Base-by-base conservation (phyloP, 2,329 filamentous ascomycete species). In the Graphilbum ipis-grandicollis region DNA sequence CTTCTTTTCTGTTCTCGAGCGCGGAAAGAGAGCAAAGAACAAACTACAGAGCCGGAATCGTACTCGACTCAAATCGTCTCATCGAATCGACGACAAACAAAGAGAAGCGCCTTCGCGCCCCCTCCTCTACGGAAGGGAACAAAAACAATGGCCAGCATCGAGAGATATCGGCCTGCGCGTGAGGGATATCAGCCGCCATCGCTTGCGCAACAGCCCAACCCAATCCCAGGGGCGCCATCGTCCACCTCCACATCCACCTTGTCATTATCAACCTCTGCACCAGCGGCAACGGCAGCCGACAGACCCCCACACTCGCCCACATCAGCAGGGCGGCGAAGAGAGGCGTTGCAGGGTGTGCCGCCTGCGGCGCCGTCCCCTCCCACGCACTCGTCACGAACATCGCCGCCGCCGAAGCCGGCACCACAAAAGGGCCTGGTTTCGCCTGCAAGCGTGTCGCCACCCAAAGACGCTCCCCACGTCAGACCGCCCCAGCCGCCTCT, bases 141-240 rank as follows among this genome's bases (percentile, higher is more conserved):
- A n/a, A n/a, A n/a, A n/a, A n/a, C n/a, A n/a, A 74, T 74, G 70
- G 69, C 68, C 44, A 72, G 66, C 51, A 64, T 74, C 53, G 68
- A 73, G 50, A 57, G 65, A 49, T 74, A 74, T 47, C 61, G 68
- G 43, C 67, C 67, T 37, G 58, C 63, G 35, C 61, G 67, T 41
- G 69, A 73, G 52, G 61, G 60, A 44, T 72, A 73, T 44, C 67
- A 71, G 46, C 66, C 69, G 38, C 68, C 69, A 13, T 52, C 54
- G 23, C 47, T 66, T 3, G 46, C 59, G 43, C 42, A 56, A n/a
- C n/a, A 48, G 48, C 49, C 51, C 45, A 14, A 15, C 13, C 9
- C 33, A 5, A 22, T 26, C 13, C 18, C 31, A 21, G 26, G 6
- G 14, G 26, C 10, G 10, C 14, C 26, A 28, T 28, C 26, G 13